Percentiles rank a stretch among this genome's conserved stretches.
Conservation (phyloP, 2,329 filamentous ascomycete species). For the Pseudopyricularia cyperi region DNA sequence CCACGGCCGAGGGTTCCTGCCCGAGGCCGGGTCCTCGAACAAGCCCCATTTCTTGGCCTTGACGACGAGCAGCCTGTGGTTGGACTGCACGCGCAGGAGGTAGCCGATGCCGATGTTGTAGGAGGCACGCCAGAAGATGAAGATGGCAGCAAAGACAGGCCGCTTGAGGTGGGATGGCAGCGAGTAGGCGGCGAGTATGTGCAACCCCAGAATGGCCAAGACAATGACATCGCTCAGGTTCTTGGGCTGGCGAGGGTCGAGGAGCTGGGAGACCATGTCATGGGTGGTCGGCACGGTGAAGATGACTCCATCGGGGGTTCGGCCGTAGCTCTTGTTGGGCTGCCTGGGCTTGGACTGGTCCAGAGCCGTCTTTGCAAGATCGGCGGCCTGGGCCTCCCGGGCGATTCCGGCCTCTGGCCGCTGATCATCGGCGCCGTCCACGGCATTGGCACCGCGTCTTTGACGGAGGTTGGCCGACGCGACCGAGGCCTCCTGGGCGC, state of each 20-base stretch:
- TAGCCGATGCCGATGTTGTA: conserved; percentile 94
- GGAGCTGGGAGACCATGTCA: conserved; percentile 96
- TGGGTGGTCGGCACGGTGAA: conserved; percentile 93
- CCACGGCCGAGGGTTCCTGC: conserved; percentile 68
- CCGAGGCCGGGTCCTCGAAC: conserved; percentile 72
- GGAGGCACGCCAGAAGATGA: conserved; percentile 80
- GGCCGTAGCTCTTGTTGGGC: conserved; percentile 69
- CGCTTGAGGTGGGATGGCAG: conserved; percentile 59
- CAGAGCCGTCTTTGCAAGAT: background rate
- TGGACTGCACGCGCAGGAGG: conserved; percentile 79
- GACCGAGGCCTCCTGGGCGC: background rate
- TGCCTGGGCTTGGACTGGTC: conserved; percentile 10
- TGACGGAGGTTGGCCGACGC: background rate
- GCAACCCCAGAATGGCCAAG: conserved; percentile 60
- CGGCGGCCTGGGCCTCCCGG: background rate
- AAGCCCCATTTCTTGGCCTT: conserved; percentile 81
- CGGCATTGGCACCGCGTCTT: background rate
- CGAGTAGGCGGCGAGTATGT: conserved; percentile 60
- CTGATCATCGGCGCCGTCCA: background rate
- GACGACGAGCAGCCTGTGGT: conserved; percentile 70
- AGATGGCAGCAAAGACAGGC: conserved; percentile 69
- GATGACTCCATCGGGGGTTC: conserved; percentile 83
- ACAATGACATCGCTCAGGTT: conserved; percentile 79
- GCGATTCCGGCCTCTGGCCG: background rate
- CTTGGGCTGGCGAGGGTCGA: conserved; percentile 90